Evolutionary conservation across 2,329 filamentous ascomycete genomes (phyloP), one percentile per base, ranked within the genome.

Genomic region (Fusarium palustre): DNA sequence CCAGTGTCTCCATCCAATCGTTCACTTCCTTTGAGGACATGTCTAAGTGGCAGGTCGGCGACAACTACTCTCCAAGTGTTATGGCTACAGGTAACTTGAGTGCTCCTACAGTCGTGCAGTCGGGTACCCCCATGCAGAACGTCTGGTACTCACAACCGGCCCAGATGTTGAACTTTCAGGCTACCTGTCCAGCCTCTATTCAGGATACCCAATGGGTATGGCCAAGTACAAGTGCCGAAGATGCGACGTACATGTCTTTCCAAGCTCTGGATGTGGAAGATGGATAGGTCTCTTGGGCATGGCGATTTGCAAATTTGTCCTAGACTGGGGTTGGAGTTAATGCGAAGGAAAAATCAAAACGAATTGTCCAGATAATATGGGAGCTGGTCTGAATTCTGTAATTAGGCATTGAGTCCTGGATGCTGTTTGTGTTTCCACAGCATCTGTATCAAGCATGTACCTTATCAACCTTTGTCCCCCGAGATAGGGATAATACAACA

Each of bases 81-180:
- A 57, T 77, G 15, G 66, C 70, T 28, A 52, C 68, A 30, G 64
- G 59, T 12, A 46, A 71, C 18, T 47, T 77, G 13, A 69, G 61
- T 3, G 59, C 64, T 12, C 50, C 59, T 6, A 39, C 64, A 1
- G 33, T 54, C 20, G 55, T 63, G 2, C 72, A 76, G 2, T 74
- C 77, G 38, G 66, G 74, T 33, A 59, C 71, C 15, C 66, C 72
- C 20, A 54, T 76, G 53, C 75, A 74, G 36, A 71, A 67, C 41
- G 49, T 71, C 36, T 78, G 77, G 76, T 74, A 68, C 56, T 75
- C 58, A n/a, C 76, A 77, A 57, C 69, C 76, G 58, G 68, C 71
- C n/a, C 60, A 67, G 2, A 65, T 75, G 57, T 72, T 76, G 71
- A 76, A 77, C 57, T 74, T 77, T 43, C 76, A 78, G 59, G 68